Conservation (phyloP, 2,329 filamentous ascomycete genomes). For the Fusarium redolens region DNA sequence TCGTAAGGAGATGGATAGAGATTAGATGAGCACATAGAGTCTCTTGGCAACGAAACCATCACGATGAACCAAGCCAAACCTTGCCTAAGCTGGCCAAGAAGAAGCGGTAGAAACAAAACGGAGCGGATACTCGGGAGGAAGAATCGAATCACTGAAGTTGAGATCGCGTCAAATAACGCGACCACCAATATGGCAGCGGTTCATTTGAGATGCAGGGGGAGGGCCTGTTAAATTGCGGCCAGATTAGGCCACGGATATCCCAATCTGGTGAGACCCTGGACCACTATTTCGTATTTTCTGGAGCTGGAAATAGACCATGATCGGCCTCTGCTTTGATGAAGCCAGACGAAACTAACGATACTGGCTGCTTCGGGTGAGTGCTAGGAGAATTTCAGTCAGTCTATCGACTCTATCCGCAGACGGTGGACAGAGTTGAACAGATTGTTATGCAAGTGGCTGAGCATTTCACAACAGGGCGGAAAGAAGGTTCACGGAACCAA, state of each 20-base stretch:
- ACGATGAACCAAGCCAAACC: conserved; percentile 1
- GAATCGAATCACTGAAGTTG: conserved; percentile 9
- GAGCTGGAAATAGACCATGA: conserved; percentile 11
- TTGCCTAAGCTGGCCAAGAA: conserved; percentile 21
- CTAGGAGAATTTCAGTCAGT: neutral
- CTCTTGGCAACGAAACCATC: conserved; percentile 19
- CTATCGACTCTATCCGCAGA: neutral
- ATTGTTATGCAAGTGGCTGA: conserved; percentile 6
- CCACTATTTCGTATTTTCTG: conserved; percentile 25
- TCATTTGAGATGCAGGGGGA: conserved; percentile 29
- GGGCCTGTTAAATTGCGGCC: conserved; percentile 28
- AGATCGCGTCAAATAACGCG: conserved; percentile 8
- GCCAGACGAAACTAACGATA: conserved; percentile 21
- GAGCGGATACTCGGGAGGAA: conserved; percentile 16
- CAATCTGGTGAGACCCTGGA: conserved; percentile 36
- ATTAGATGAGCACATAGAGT: conserved; percentile 14
- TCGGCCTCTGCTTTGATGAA: conserved; percentile 21
- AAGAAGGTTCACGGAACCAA: conserved; percentile 10
- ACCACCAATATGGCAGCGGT: conserved; percentile 27
- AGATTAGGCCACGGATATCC: conserved; percentile 36
- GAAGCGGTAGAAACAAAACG: conserved; percentile 32
- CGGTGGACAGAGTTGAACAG: neutral
- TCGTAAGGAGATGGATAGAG: conserved; percentile 7
- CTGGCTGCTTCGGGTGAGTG: conserved; percentile 44
- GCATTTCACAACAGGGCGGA: neutral